Evolutionary conservation across 129 eudicot species (phyloP).

Genomic region (Arctium lappa): DNA sequence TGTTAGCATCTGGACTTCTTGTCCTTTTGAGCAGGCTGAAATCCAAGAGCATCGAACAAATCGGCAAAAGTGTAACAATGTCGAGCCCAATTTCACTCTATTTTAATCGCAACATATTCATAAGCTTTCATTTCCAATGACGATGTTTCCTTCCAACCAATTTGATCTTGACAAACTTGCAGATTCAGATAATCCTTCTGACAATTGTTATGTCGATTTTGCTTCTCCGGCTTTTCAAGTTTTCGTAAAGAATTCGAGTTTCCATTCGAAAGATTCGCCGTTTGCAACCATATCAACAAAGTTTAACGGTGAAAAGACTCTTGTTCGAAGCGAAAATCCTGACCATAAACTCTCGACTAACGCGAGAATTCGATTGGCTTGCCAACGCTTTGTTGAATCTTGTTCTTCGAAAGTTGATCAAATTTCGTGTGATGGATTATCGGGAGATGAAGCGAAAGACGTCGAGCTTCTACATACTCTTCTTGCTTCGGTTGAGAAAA

Average conservation of each 20-base stretch:
- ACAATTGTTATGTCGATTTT: conserved; percentile 2
- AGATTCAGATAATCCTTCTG: not conserved
- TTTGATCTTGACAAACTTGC: not conserved
- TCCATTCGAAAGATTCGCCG: not conserved
- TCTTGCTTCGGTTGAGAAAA: conserved; percentile 47
- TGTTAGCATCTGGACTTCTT: not conserved
- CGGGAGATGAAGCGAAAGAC: conserved; percentile 33
- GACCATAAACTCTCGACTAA: conserved; percentile 15
- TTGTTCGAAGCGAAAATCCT: not conserved
- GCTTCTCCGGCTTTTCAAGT: conserved; percentile 13
- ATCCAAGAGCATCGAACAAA: not conserved
- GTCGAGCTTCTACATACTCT: conserved; percentile 38
- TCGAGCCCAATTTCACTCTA: not conserved
- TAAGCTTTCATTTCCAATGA: not conserved
- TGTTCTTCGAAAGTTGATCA: conserved; percentile 12
- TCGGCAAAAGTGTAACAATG: not conserved
- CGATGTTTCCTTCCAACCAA: not conserved
- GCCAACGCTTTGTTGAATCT: conserved; percentile 23
- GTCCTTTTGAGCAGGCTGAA: not conserved
- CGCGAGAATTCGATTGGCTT: conserved; percentile 32
- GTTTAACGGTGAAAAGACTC: conserved; percentile 6
- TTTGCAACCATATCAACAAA: conserved; percentile 7
- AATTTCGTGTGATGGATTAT: conserved; percentile 11
- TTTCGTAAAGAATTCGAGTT: not conserved
- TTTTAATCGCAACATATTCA: not conserved